Percentiles rank a stretch among this genome's conserved stretches.
These are phyloP conservation scores for Dissophora globulifera DNA, from an alignment of 192 early-diverging fungal species.

Conservation along the genomic window DNA sequence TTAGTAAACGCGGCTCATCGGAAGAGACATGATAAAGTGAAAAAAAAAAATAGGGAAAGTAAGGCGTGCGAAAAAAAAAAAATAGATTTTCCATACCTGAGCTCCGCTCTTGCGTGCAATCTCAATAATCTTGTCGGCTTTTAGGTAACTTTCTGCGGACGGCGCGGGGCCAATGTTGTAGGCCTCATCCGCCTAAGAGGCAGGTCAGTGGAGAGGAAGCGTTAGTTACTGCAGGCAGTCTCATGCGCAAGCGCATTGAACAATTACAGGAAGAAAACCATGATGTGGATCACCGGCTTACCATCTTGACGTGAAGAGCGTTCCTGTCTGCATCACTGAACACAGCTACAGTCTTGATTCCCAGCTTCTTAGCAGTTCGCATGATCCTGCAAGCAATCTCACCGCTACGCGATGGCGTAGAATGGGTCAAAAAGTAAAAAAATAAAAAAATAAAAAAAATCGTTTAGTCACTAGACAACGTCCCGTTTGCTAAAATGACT, in stretches of 20 bases:
- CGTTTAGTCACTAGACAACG: too few relatives aligned
- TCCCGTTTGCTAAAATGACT: too few relatives aligned
- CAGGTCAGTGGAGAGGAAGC: too few relatives aligned
- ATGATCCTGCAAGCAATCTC: conserved; percentile 87
- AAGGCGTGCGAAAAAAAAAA: conserved; percentile 5
- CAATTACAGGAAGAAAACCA: background rate
- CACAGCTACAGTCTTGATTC: conserved; percentile 95
- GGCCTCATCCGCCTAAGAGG: conserved; percentile 92
- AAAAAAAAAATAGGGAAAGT: background rate
- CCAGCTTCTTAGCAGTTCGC: conserved; percentile 85
- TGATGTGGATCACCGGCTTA: conserved; percentile 27
- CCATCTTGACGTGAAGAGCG: conserved; percentile 86
- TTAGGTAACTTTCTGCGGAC: conserved; percentile 84
- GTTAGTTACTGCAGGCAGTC: too few relatives aligned
- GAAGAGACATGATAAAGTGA: background rate
- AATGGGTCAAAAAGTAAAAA: too few relatives aligned
- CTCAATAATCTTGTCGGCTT: conserved; percentile 83
- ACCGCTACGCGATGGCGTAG: conserved; percentile 61
- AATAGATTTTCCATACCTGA: conserved; percentile 60
- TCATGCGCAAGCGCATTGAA: too few relatives aligned
- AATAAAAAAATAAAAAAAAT: too few relatives aligned
- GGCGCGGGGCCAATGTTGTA: conserved; percentile 89
- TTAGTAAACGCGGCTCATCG: too few relatives aligned
- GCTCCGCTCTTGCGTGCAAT: conserved; percentile 79
- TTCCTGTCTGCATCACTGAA: conserved; percentile 92